A percentile compares a stretch with the other conserved stretches of the same genome.
These are phyloP conservation scores for Pseudogymnoascus sp. DNA, from an alignment of 2,329 filamentous ascomycete species.

Conservation along the genomic window DNA sequence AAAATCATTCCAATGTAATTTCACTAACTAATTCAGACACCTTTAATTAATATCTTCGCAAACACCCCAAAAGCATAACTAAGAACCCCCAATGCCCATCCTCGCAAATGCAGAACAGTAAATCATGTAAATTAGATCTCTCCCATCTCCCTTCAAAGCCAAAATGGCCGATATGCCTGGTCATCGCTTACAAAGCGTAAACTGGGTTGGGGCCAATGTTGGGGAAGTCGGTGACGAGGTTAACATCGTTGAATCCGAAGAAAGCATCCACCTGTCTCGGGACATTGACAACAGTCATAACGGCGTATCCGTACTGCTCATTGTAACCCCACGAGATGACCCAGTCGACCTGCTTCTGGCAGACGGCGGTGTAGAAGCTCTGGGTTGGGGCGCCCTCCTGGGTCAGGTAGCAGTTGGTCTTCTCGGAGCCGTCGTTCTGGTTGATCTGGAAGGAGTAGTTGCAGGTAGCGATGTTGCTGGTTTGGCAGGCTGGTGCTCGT, in stretches of 20 bases:
- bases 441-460: conserved; percentile 4
- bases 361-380: conserved; percentile 4
- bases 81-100: neutral
- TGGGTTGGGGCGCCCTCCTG: neutral
- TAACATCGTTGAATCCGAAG: conserved; percentile 9
- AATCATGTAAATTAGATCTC: neutral
- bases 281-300: conserved; percentile 8
- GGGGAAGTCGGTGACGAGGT: neutral
- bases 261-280: neutral
- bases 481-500: neutral
- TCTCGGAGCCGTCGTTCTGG: neutral
- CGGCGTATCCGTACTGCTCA: neutral
- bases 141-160: neutral
- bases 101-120: conserved; percentile 2
- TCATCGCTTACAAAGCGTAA: neutral
- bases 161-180: neutral
- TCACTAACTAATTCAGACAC: neutral
- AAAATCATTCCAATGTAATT: neutral
- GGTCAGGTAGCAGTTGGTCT: neutral
- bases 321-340: conserved; percentile 8
- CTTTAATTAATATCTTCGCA: neutral
- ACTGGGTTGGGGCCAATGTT: neutral
- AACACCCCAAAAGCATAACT: neutral
- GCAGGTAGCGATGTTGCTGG: neutral
- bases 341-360: neutral